These are phyloP conservation scores for Triticum urartu DNA, from an alignment of 176 grass and related monocot species.

Conservation along the genomic window DNA sequence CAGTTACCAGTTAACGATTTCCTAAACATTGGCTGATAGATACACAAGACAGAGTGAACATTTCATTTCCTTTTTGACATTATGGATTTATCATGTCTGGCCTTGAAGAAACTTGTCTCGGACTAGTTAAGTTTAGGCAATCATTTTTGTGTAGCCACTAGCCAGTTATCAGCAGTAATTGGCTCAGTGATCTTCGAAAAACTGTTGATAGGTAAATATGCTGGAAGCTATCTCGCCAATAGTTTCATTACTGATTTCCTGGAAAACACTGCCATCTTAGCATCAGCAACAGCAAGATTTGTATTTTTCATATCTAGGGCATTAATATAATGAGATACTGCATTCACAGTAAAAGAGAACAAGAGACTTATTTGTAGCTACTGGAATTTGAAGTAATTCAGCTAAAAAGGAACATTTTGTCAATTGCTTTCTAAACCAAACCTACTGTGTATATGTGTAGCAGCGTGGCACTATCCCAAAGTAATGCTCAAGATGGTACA, in stretches of 20 bases:
- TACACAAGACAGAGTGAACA: not conserved
- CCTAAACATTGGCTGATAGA: not conserved
- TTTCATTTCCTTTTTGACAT: not conserved
- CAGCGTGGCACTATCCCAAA: not conserved
- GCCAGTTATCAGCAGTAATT: conserved; percentile 8
- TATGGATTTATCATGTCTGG: not conserved
- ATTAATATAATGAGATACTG: not conserved
- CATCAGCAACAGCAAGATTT: conserved; percentile 8
- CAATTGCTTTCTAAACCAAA: not conserved
- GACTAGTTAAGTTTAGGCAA: conserved; percentile 1
- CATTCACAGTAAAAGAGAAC: conserved; percentile 6
- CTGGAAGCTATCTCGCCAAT: not conserved
- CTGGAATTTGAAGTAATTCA: conserved; percentile 27
- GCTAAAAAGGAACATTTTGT: not conserved
- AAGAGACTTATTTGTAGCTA: conserved; percentile 11
- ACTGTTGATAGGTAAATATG: not conserved
- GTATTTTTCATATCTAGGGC: not conserved
- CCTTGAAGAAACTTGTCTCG: conserved; percentile 2
- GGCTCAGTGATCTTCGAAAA: not conserved
- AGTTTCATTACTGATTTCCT: conserved; percentile 11
- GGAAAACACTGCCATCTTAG: conserved; percentile 15
- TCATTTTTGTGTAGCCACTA: conserved; percentile 3
- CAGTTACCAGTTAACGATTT: no score
- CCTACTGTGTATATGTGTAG: not conserved
- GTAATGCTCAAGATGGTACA: not conserved